Conservation (phyloP, 805 yeast species). For the Saccharomyces kudriavzevii region DNA sequence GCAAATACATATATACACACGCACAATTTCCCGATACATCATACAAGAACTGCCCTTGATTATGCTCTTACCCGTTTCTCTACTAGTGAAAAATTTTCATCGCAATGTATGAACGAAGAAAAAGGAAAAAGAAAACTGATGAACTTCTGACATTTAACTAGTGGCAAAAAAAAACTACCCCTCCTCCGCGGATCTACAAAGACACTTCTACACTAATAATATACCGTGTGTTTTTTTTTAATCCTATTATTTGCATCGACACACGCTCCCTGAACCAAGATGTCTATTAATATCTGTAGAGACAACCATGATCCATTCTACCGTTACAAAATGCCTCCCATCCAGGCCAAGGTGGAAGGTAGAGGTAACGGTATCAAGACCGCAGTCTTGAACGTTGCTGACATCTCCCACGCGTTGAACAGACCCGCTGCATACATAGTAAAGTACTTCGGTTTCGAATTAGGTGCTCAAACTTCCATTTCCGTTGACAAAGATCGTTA, state of each 20-base stretch:
- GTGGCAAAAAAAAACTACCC: background rate
- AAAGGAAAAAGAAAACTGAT: background rate
- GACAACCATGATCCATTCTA: constrained; percentile 96
- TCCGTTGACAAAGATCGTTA: constrained; percentile 77
- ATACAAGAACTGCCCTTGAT: background rate
- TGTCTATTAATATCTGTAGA: constrained; percentile 94
- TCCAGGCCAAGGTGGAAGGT: constrained; percentile 95
- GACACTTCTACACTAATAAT: background rate
- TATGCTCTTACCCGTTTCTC: background rate
- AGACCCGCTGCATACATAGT: constrained; percentile 89
- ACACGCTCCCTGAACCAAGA: constrained; percentile 25
- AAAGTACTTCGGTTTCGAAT: constrained; percentile 91
- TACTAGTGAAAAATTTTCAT: background rate
- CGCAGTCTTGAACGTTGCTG: constrained; percentile 79
- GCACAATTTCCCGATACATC: background rate
- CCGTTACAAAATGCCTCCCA: constrained; percentile 98
- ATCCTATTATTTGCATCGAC: background rate
- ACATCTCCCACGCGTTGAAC: constrained; percentile 88
- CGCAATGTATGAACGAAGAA: background rate
- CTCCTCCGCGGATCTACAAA: background rate
- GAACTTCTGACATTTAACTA: background rate
- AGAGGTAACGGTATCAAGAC: constrained; percentile 99
- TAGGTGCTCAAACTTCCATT: constrained; percentile 91
- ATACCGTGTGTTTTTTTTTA: background rate
- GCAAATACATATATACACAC: constrained; percentile 1